Base-by-base conservation (phyloP, 2,329 filamentous ascomycete genomes). In the Cercospora zeae-maydis region DNA sequence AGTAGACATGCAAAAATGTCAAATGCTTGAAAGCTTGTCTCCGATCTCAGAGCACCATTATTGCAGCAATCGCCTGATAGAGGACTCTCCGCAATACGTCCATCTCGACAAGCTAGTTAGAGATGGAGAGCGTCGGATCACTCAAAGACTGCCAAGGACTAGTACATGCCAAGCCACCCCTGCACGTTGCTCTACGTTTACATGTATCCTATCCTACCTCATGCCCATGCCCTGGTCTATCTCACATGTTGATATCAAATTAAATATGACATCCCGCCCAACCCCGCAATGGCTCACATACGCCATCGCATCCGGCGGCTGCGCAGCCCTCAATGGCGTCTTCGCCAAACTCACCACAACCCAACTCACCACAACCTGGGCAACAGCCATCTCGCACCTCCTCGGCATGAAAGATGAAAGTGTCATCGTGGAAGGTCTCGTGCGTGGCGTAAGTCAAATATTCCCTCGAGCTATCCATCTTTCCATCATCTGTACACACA, bases 271-370 rank as follows among this genome's bases (percentile, higher is more conserved):
- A 36, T 42, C 59, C n/a, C 45, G 52, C n/a, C 52, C 63, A 8
- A 63, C 62, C 39, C 58, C 71, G 4, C 70, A 76, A 70, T 82
- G 80, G 80, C 83, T 93, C 65, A 78, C 88, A 56, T 83, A 89
- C 66, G 89, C 91, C 45, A 75, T 93, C 45, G 85, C 88, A 54
- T 91, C 88, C 72, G 91, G 91, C 65, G 86, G 84, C 58, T 93
- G 89, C 72, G 91, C 91, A 33, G 89, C 90, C 21, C 88, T 90
- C 69, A 95, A 95, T 70, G 90, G 90, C 63, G 87, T 91, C 4
- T 92, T 93, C 79, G 91, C 91, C 0, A 95, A 93, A 77, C 79
- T 95, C 88, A 88, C 85, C 63, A 88, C 86, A 14, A 86, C 85
- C 10, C 76, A 82, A 49, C 78, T 86, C 63, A 88, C 86, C 19